Conservation (phyloP, 345 rosid genomes). For the Populus tremula region DNA sequence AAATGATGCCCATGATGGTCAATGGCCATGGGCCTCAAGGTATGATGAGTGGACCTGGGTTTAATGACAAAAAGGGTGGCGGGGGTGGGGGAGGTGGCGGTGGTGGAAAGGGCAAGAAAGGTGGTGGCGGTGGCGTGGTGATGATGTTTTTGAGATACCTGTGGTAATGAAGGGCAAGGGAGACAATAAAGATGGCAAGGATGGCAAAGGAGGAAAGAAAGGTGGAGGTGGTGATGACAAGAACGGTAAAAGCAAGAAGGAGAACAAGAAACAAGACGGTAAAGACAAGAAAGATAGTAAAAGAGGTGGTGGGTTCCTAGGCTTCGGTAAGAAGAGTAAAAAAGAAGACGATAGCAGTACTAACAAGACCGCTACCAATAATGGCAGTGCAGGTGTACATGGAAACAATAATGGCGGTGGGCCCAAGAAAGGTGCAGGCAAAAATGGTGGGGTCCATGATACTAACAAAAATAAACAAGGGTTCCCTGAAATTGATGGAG, state of each 20-base stretch:
- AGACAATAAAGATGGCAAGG: slow-evolving; percentile 22
- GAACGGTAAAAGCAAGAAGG: slow-evolving; percentile 15
- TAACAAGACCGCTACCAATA: slow-evolving; percentile 14
- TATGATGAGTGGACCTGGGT: slow-evolving; percentile 16
- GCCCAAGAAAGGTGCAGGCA: slow-evolving; percentile 20
- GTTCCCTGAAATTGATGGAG: slow-evolving; percentile 45
- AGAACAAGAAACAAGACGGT: slow-evolving; percentile 11
- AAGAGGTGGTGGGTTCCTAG: slow-evolving; percentile 34
- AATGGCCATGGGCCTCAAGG: slow-evolving; percentile 22
- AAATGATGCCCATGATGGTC: slow-evolving; percentile 26
- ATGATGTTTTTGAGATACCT: slow-evolving; percentile 46
- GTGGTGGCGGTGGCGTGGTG: slow-evolving; percentile 19
- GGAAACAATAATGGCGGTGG: slow-evolving; percentile 31
- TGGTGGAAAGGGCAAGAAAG: neutral
- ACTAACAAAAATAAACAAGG: slow-evolving; percentile 38
- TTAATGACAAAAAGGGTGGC: slow-evolving; percentile 15
- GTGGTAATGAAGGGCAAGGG: slow-evolving; percentile 48
- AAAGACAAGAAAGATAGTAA: slow-evolving; percentile 30
- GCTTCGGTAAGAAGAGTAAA: slow-evolving; percentile 50
- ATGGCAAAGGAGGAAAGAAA: slow-evolving; percentile 34
- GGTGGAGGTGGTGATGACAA: slow-evolving; percentile 17
- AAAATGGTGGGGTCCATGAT: slow-evolving; percentile 42
- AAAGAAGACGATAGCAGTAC: slow-evolving; percentile 40
- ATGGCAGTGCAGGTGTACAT: slow-evolving; percentile 20
- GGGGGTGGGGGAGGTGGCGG: slow-evolving; percentile 28